Evolutionary conservation across 2,329 filamentous ascomycete species (phyloP).

Genomic region (Penicillium sp.): DNA sequence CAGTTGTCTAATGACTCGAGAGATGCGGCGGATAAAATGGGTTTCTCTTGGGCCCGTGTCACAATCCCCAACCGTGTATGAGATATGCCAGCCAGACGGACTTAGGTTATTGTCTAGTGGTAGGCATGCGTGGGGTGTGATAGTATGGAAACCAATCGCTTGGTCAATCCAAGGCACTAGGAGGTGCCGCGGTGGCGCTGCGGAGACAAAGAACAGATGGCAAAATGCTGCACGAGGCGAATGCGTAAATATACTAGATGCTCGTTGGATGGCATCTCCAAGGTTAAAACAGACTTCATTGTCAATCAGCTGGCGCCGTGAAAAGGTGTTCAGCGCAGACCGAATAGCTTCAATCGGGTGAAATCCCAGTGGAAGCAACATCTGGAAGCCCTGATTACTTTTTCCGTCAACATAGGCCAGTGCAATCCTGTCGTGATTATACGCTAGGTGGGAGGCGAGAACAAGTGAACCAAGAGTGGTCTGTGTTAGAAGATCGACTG

Average conservation of each 20-base stretch:
- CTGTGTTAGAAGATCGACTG: constrained; percentile 19
- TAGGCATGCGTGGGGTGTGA: constrained; percentile 28
- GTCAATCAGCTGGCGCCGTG: constrained; percentile 11
- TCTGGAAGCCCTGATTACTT: constrained; percentile 18
- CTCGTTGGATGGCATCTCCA: constrained; percentile 23
- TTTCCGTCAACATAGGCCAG: constrained; percentile 25
- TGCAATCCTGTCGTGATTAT: constrained; percentile 26
- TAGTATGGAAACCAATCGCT: constrained; percentile 34
- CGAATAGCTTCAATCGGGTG: constrained; percentile 21
- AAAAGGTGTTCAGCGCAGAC: constrained; percentile 21
- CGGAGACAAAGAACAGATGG: constrained; percentile 36
- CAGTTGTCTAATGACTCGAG: constrained; percentile 26
- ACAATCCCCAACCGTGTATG: constrained; percentile 17
- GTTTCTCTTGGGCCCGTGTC: constrained; percentile 9
- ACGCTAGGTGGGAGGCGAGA: constrained; percentile 23
- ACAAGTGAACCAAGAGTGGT: constrained; percentile 22
- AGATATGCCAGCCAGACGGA: constrained; percentile 31
- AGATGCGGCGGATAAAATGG: constrained; percentile 23
- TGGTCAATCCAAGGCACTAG: constrained; percentile 21
- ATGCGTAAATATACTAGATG: constrained; percentile 23
- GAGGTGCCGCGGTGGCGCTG: constrained; percentile 18
- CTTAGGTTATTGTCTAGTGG: constrained; percentile 13
- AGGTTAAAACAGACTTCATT: constrained; percentile 7
- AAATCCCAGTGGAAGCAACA: constrained; percentile 27
- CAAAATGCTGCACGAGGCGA: constrained; percentile 27